Percentiles rank a stretch among this genome's conserved stretches.
phyloP scores from a whole-genome alignment of 768 basidiomycete species.

The Boletus pseudopeckii region DNA sequence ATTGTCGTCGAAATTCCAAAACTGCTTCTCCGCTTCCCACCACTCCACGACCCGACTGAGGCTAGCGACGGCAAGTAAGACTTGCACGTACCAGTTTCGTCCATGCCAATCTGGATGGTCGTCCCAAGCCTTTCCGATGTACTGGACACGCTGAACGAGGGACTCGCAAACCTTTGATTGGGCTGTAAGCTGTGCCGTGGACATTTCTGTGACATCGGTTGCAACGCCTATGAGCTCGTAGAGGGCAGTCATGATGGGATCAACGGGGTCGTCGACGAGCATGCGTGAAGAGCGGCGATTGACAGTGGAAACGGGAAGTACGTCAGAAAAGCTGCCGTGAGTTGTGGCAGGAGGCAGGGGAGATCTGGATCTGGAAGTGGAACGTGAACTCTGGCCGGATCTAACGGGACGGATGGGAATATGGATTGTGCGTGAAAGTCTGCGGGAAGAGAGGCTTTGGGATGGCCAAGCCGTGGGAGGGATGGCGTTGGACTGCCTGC shows the following conservation, averaged over 20 bases:
- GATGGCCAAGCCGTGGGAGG: constrained; percentile 53
- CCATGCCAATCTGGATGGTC: constrained; percentile 98
- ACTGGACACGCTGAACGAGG: constrained; percentile 87
- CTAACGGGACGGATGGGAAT: constrained; percentile 62
- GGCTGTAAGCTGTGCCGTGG: constrained; percentile 78
- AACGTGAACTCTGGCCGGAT: constrained; percentile 85
- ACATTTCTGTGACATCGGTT: constrained; percentile 90
- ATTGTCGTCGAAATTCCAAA: constrained; percentile 98
- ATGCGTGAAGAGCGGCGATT: constrained; percentile 81
- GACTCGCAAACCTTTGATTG: constrained; percentile 82
- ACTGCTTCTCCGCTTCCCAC: constrained; percentile 99
- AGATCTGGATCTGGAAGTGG: constrained; percentile 91
- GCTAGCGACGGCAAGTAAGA: constrained; percentile 91
- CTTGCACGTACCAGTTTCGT: constrained; percentile 96
- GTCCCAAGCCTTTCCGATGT: constrained; percentile 93
- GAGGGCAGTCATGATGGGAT: constrained; percentile 85
- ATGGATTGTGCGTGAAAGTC: constrained; percentile 83
- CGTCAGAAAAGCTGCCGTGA: constrained; percentile 64
- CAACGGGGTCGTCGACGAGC: constrained; percentile 78
- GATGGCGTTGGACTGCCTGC: constrained; percentile 54
- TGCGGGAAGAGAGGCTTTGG: constrained; percentile 61
- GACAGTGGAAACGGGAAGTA: constrained; percentile 40
- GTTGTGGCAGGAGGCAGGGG: constrained; percentile 73
- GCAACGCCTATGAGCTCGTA: constrained; percentile 92
- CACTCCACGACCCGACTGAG: constrained; percentile 96